A percentile compares a stretch with the other conserved stretches of the same genome.
phyloP scores from a whole-genome alignment of 208 protist species.

The Leishmania amazonensis region DNA sequence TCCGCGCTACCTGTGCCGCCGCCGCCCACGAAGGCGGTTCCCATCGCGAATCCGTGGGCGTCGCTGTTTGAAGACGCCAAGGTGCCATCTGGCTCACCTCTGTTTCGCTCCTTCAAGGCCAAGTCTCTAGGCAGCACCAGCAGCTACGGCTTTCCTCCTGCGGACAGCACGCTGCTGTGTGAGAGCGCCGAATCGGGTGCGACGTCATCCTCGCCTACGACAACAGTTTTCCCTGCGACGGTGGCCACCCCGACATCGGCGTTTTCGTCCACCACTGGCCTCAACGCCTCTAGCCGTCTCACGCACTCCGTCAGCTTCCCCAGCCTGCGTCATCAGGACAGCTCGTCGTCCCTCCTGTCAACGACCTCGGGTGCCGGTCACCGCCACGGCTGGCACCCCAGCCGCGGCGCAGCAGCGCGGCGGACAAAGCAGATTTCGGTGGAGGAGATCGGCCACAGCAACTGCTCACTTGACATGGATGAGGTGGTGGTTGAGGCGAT shows the following conservation, averaged over 20 bases:
- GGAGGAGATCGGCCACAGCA: conserved; percentile 72
- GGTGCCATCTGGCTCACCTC: conserved; percentile 22
- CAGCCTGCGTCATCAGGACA: conserved; percentile 25
- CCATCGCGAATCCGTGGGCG: conserved; percentile 30
- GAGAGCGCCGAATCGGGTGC: neutral
- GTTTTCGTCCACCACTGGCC: conserved; percentile 4
- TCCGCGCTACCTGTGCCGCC: neutral
- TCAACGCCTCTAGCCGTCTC: conserved; percentile 6
- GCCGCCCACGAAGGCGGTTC: neutral
- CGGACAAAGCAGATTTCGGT: conserved; percentile 42
- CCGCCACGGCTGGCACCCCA: conserved; percentile 6
- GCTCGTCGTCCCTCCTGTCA: conserved; percentile 36
- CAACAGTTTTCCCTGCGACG: neutral
- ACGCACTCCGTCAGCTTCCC: conserved; percentile 14
- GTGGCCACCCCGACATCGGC: conserved; percentile 9
- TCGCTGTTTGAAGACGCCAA: conserved; percentile 39
- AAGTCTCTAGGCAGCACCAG: neutral
- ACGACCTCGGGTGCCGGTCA: conserved; percentile 18
- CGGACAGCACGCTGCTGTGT: neutral
- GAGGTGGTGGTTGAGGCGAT: conserved; percentile 62
- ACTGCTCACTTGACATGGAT: conserved; percentile 76
- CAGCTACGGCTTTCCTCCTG: neutral
- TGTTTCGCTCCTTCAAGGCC: conserved; percentile 27
- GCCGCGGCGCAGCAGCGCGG: conserved; percentile 11
- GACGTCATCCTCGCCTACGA: neutral